A percentile compares a stretch with the other conserved stretches of the same genome.
These are phyloP conservation scores for Orbilia ellipsospora DNA, from an alignment of 2,329 filamentous ascomycete species.

Conservation along the genomic window DNA sequence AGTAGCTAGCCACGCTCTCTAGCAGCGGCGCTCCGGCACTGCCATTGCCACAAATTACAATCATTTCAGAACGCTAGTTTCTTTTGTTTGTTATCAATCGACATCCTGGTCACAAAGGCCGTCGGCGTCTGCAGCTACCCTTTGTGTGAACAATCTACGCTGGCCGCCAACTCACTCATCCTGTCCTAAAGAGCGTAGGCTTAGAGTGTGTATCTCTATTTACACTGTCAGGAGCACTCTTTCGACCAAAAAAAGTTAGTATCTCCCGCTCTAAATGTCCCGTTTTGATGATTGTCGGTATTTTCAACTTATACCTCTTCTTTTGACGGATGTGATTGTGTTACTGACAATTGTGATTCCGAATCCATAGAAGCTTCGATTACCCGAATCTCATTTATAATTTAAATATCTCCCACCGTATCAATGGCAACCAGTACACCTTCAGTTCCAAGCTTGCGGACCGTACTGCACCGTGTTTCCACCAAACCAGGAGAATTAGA, in stretches of 20 bases:
- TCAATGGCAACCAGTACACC: slow-evolving; percentile 23
- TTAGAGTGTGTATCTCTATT: no score
- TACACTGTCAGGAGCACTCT: not conserved
- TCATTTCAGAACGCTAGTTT: slow-evolving; percentile 1
- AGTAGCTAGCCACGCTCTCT: not conserved
- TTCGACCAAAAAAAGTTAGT: slow-evolving; percentile 25
- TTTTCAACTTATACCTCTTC: slow-evolving; percentile 18
- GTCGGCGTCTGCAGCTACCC: slow-evolving; percentile 42
- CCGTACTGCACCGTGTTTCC: slow-evolving; percentile 15
- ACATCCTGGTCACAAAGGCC: not conserved
- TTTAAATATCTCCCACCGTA: not conserved
- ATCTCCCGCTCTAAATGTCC: not conserved
- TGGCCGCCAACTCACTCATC: slow-evolving; percentile 40
- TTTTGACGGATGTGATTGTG: slow-evolving; percentile 9
- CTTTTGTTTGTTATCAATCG: slow-evolving; percentile 38
- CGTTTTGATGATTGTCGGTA: not conserved
- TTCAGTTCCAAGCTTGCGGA: slow-evolving; percentile 36
- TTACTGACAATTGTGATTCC: slow-evolving; percentile 31
- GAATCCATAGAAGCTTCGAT: slow-evolving; percentile 14
- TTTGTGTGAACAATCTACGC: slow-evolving; percentile 32
- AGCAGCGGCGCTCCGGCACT: slow-evolving; percentile 3
- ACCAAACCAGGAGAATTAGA: slow-evolving; percentile 27
- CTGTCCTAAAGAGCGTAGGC: no score
- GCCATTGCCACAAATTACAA: not conserved
- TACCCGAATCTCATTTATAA: not conserved